phyloP scores from a whole-genome alignment of 2,329 filamentous ascomycete genomes.

The Penicillium capsulatum region DNA sequence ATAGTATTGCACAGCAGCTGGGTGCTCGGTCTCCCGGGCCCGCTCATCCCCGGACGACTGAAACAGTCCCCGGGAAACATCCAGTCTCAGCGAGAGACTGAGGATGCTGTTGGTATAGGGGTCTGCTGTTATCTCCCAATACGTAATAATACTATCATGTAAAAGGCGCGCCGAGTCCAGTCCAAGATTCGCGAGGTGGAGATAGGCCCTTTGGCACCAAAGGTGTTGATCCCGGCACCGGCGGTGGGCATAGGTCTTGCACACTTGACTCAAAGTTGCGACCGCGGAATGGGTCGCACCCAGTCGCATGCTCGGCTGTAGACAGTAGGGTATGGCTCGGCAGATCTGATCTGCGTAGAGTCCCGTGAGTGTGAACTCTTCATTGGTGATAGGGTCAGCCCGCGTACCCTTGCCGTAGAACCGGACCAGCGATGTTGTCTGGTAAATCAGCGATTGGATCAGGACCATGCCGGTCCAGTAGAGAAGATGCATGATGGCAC shows the following conservation, averaged over 20 bases:
- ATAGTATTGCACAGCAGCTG: too few relatives aligned
- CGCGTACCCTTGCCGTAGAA: background rate
- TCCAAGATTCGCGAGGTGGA: too few relatives aligned
- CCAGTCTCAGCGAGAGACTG: too few relatives aligned
- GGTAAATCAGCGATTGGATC: background rate
- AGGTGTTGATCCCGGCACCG: background rate
- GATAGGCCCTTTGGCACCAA: background rate
- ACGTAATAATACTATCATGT: background rate
- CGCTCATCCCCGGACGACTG: too few relatives aligned
- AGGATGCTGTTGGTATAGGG: too few relatives aligned
- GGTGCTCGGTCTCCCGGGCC: too few relatives aligned
- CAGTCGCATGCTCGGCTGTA: background rate
- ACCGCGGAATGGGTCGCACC: background rate
- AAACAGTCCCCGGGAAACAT: background rate
- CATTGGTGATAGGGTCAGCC: background rate
- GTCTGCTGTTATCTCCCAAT: too few relatives aligned
- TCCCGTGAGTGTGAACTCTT: background rate
- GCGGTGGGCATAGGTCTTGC: background rate
- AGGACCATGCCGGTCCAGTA: background rate
- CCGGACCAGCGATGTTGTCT: background rate
- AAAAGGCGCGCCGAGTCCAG: background rate
- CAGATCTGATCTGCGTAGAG: background rate
- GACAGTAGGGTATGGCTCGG: background rate
- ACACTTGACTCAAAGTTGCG: background rate
- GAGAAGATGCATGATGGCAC: background rate